Conservation (phyloP, 1,284 basidiomycete genomes). For the Leccinum ponderosum region DNA sequence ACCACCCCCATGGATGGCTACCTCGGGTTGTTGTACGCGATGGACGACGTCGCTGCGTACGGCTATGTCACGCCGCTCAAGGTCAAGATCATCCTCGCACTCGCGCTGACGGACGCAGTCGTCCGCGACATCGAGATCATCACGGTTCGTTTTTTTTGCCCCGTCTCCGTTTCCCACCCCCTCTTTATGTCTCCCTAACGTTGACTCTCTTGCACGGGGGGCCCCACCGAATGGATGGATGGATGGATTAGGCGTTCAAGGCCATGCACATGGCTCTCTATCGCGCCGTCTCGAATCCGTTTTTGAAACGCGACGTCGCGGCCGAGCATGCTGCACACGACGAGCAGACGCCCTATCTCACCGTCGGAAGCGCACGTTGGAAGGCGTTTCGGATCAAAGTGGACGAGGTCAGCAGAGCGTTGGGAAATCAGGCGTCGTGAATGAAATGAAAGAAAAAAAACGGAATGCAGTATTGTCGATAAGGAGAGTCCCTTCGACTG, state of each 20-base stretch:
- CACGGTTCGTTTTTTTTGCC: constrained; percentile 49
- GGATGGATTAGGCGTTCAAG: constrained; percentile 64
- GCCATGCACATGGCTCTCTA: constrained; percentile 82
- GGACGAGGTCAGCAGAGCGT: constrained; percentile 66
- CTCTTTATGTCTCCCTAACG: background rate
- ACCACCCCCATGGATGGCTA: constrained; percentile 68
- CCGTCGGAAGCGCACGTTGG: constrained; percentile 67
- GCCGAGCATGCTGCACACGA: constrained; percentile 39
- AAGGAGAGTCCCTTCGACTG: constrained; percentile 4
- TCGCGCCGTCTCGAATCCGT: constrained; percentile 74
- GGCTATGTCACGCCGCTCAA: constrained; percentile 81
- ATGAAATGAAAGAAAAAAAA: background rate
- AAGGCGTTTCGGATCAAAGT: constrained; percentile 64
- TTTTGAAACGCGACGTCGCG: constrained; percentile 59
- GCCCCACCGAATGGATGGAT: too few relatives aligned
- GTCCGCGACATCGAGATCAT: constrained; percentile 75
- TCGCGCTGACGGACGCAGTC: constrained; percentile 74
- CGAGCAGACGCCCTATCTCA: constrained; percentile 56
- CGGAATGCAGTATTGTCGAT: too few relatives aligned
- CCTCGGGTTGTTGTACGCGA: constrained; percentile 72
- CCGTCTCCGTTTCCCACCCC: too few relatives aligned
- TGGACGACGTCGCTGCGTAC: constrained; percentile 83
- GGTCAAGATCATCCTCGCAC: constrained; percentile 75
- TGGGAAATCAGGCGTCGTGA: constrained; percentile 36
- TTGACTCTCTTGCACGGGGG: background rate